A percentile compares a stretch with the other conserved stretches of the same genome.
phyloP scores from a whole-genome alignment of 768 basidiomycete genomes.

The Wakefieldia striispora region DNA sequence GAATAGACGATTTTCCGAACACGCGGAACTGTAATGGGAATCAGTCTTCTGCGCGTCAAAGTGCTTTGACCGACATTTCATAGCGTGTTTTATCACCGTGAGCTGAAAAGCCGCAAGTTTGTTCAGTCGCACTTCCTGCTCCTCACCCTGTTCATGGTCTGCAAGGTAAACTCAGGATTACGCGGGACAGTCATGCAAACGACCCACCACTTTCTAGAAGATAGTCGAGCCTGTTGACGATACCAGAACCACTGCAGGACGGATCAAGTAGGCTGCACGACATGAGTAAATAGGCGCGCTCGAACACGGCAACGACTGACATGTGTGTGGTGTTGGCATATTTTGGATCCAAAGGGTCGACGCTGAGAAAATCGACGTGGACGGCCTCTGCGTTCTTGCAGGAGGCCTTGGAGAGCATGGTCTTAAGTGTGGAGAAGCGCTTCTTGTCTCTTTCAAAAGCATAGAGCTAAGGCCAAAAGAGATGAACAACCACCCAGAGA shows the following conservation, averaged over 20 bases:
- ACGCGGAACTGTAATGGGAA: constrained; percentile 56
- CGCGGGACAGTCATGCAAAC: constrained; percentile 1
- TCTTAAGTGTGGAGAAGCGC: constrained; percentile 78
- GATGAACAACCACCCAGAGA: not conserved
- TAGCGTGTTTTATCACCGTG: constrained; percentile 89
- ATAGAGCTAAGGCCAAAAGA: constrained; percentile 49
- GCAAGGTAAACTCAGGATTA: constrained; percentile 1
- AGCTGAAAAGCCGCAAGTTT: constrained; percentile 89
- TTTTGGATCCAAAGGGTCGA: constrained; percentile 63
- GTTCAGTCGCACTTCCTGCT: constrained; percentile 65
- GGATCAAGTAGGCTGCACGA: constrained; percentile 79
- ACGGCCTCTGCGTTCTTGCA: constrained; percentile 78
- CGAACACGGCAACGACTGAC: constrained; percentile 43
- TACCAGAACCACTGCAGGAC: constrained; percentile 94
- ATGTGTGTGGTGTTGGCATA: constrained; percentile 80
- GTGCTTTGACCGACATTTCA: constrained; percentile 68
- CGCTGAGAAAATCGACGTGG: constrained; percentile 79
- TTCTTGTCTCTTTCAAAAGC: constrained; percentile 88
- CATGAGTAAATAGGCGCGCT: not conserved
- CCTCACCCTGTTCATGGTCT: constrained; percentile 60
- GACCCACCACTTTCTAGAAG: constrained; percentile 68
- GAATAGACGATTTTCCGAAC: constrained; percentile 89
- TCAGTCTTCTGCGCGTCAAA: constrained; percentile 6
- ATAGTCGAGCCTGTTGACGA: constrained; percentile 86
- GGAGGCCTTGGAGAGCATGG: constrained; percentile 81